A percentile compares a stretch with the other conserved stretches of the same genome.
Evolutionary conservation across 768 basidiomycete genomes (phyloP).

Genomic region (Neoboletus subvelutipes): DNA sequence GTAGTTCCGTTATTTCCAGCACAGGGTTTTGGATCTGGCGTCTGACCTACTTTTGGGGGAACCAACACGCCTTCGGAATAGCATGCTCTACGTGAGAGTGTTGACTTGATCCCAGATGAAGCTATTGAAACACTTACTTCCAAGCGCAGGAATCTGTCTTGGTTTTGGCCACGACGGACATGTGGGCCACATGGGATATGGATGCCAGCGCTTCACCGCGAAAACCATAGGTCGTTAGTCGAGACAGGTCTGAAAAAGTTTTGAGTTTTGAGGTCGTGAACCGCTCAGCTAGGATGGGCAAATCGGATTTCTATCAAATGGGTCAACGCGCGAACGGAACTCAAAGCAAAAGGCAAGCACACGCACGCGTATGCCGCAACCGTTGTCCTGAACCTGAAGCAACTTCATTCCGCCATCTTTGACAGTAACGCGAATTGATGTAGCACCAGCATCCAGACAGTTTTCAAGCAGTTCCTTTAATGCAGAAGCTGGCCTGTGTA

Average conservation of each 20-base stretch:
- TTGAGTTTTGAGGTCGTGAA: conserved; percentile 95
- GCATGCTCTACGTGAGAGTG: conserved; percentile 53
- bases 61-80: conserved; percentile 79
- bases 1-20: conserved; percentile 95
- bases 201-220: conserved; percentile 96
- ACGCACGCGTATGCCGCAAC: conserved; percentile 87
- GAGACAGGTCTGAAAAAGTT: conserved; percentile 80
- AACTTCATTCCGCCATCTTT: conserved; percentile 97
- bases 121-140: conserved; percentile 61
- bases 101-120: conserved; percentile 1
- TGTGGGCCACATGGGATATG: conserved; percentile 89
- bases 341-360: neutral
- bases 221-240: conserved; percentile 92
- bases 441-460: conserved; percentile 88
- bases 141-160: conserved; percentile 81
- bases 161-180: conserved; percentile 90
- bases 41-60: conserved; percentile 67
- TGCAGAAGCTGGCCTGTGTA: conserved; percentile 89
- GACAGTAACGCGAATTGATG: conserved; percentile 79
- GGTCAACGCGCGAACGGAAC: neutral
- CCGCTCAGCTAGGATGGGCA: conserved; percentile 88
- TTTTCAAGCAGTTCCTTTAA: conserved; percentile 97
- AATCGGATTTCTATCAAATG: conserved; percentile 67
- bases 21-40: conserved; percentile 78
- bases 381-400: conserved; percentile 95